Evolutionary conservation across 106 monocot species (phyloP), one percentile per base, ranked within the genome.

Genomic region (Amphibolis antarctica): DNA sequence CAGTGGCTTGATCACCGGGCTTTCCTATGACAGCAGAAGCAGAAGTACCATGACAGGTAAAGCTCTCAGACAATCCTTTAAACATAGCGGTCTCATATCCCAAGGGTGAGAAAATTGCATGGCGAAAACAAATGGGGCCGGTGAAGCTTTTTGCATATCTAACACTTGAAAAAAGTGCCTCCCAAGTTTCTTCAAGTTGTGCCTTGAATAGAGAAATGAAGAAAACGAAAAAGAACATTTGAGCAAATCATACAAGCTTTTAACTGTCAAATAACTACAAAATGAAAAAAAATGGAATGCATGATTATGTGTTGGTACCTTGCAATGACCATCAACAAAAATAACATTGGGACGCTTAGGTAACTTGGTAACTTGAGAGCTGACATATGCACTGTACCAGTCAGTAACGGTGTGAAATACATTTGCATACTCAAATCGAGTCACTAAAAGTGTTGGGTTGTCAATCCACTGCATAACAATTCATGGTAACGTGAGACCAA

Each of bases 351-450:
- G 98, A 7, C 91, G 73, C 28, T 18, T 23, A 50, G 82, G 61
- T 72, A 88, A 73, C 47, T 70, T 66, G 21, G 91, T 75, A 72
- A 98, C 80, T 67, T 88, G 79, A 21, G 98, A 85, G 74, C 82
- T 78, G 56, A 71, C 87, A 79, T 98, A 98, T 49, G 98, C 98
- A 74, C 85, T 91, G 49, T 91, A 91, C 98, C 98, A 98, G 75
- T 98, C 98, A 6, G 98, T 98, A 58, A 88, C 78, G 12, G 98
- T 98, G 68, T 98, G 98, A 70, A 98, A 98, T 53, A 98, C 70
- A 66, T 98, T 98, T 67, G 98, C 98, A 73, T 98, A 98, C 66
- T 98, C 98, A 73, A 98, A 98, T 25, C 98, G 84, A 23, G 98
- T 98, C 53, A 98, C 87, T 42, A 98, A 28, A 72, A 98, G 29